phyloP scores from a whole-genome alignment of 352 stramenopile species.

The Pythium angustatum region DNA sequence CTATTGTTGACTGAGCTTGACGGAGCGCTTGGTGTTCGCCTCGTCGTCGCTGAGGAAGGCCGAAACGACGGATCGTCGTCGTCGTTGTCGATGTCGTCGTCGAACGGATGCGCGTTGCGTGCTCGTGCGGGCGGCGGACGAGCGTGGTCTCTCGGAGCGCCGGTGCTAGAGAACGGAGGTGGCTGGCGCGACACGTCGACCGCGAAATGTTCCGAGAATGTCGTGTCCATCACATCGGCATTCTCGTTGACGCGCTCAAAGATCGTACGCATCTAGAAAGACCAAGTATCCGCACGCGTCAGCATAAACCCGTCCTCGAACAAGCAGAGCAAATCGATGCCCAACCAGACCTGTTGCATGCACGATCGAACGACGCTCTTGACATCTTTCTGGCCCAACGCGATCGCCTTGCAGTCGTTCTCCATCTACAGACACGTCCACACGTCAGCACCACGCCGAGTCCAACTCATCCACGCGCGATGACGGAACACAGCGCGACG shows the following conservation, averaged over 20 bases:
- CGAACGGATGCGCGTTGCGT: neutral
- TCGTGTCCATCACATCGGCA: slow-evolving; percentile 87
- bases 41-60: neutral
- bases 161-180: slow-evolving; percentile 38
- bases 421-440: slow-evolving; percentile 74
- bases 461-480: neutral
- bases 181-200: slow-evolving; percentile 5
- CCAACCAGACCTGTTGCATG: slow-evolving; percentile 75
- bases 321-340: neutral
- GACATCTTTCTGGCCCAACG: slow-evolving; percentile 72
- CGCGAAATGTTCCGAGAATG: slow-evolving; percentile 89
- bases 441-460: too few relatives aligned
- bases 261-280: slow-evolving; percentile 74
- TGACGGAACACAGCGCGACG: neutral
- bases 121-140: neutral
- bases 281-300: too few relatives aligned
- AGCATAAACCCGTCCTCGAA: too few relatives aligned
- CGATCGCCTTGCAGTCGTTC: slow-evolving; percentile 90
- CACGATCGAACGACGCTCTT: slow-evolving; percentile 77
- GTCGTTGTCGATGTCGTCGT: slow-evolving; percentile 27
- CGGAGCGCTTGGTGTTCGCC: neutral
- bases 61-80: slow-evolving; percentile 3
- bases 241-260: slow-evolving; percentile 75
- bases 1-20: neutral
- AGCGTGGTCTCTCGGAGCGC: too few relatives aligned